These are phyloP conservation scores for Rosa hybrid DNA, from an alignment of 331 rosid species.

Conservation along the genomic window DNA sequence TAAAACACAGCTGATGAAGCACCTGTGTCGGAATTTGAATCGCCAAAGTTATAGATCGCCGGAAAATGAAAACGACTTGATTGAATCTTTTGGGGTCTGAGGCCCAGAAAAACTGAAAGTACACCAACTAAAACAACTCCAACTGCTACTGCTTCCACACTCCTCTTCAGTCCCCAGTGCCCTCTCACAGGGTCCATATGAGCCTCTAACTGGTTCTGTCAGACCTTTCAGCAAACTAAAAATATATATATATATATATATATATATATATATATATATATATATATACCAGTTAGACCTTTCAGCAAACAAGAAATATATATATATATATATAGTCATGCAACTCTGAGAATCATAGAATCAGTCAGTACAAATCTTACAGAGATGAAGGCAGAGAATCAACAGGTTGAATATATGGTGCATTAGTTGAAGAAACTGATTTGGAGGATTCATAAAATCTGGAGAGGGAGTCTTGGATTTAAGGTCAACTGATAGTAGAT, in stretches of 20 bases:
- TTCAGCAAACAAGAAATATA: neutral
- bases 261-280: neutral
- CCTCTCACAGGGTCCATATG: constrained; percentile 7
- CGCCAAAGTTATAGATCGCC: constrained; percentile 42
- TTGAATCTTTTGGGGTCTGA: constrained; percentile 9
- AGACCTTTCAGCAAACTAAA: neutral
- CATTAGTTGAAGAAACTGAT: constrained; percentile 6
- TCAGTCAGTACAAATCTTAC: neutral
- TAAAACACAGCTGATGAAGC: constrained; percentile 29
- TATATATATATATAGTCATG: too few relatives aligned
- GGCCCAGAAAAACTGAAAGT: constrained; percentile 9
- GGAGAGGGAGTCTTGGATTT: neutral
- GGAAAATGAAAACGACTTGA: constrained; percentile 24
- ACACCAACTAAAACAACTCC: constrained; percentile 22
- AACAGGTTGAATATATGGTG: neutral
- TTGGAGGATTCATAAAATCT: neutral
- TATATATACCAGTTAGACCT: neutral
- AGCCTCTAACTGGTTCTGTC: neutral
- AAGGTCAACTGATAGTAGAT: constrained; percentile 4
- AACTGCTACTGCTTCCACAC: constrained; percentile 11
- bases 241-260: neutral
- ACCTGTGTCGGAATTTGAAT: constrained; percentile 44
- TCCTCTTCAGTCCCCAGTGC: constrained; percentile 8
- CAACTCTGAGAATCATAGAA: neutral
- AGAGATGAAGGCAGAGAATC: neutral